These are phyloP conservation scores for Canna indica DNA, from an alignment of 176 grass and related monocot species.

Conservation along the genomic window DNA sequence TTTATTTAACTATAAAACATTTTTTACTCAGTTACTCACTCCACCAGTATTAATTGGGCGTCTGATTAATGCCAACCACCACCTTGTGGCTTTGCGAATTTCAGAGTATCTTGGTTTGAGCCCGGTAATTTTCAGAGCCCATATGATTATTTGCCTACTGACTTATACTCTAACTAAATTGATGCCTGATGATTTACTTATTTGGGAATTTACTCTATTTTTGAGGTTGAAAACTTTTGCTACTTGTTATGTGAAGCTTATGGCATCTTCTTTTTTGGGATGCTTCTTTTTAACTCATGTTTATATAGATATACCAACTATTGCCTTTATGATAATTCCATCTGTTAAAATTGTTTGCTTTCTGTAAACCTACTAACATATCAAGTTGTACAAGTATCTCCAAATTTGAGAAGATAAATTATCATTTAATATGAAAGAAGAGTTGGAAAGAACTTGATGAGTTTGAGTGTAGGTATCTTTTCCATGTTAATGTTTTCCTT, in stretches of 20 bases:
- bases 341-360: neutral
- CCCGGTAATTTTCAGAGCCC: slow-evolving; percentile 48
- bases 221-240: neutral
- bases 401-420: neutral
- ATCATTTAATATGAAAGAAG: neutral
- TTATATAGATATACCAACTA: too few relatives aligned
- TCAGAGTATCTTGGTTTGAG: slow-evolving; percentile 89
- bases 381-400: neutral
- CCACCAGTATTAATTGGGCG: slow-evolving; percentile 73
- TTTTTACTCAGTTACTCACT: slow-evolving; percentile 60
- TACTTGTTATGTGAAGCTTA: neutral
- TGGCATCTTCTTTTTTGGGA: neutral
- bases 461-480: neutral
- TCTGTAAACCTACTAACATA: neutral
- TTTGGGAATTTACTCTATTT: neutral
- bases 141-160: neutral
- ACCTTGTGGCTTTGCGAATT: slow-evolving; percentile 85
- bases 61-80: slow-evolving; percentile 78
- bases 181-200: neutral
- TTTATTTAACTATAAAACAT: slow-evolving; percentile 1
- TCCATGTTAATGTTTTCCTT: slow-evolving; percentile 23
- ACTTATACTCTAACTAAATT: neutral
- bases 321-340: neutral
- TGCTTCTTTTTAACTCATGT: too few relatives aligned
- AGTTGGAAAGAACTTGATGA: neutral